These are phyloP conservation scores for Orbilia blumenaviensis DNA, from an alignment of 2,329 filamentous ascomycete genomes.

Conservation along the genomic window DNA sequence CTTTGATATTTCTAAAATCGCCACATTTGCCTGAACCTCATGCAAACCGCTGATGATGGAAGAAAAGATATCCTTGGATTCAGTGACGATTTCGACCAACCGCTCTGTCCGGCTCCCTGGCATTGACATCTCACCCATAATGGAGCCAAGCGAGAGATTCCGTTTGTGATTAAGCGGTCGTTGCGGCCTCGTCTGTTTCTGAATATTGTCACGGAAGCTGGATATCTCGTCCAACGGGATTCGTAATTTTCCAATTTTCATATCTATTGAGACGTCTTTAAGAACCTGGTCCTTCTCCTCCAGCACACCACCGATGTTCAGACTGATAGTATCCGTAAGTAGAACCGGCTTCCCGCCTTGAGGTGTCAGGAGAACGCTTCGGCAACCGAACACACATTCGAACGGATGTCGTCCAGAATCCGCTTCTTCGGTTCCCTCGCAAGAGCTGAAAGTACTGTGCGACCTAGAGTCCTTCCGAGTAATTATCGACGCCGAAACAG, in stretches of 20 bases:
- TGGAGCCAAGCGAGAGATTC: conserved; percentile 71
- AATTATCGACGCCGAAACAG: conserved; percentile 85
- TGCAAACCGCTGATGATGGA: conserved; percentile 92
- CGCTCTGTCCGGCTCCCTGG: conserved; percentile 74
- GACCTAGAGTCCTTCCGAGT: conserved; percentile 89
- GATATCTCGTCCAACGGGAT: conserved; percentile 87
- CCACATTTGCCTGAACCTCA: conserved; percentile 93
- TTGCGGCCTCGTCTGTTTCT: conserved; percentile 54
- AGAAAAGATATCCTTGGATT: conserved; percentile 89
- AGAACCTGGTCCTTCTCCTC: conserved; percentile 86
- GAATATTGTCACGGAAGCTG: conserved; percentile 64
- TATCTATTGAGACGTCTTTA: conserved; percentile 84
- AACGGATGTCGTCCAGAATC: conserved; percentile 71
- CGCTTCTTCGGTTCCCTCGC: conserved; percentile 63
- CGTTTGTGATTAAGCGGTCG: conserved; percentile 25
- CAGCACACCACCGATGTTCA: conserved; percentile 91
- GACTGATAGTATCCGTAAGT: conserved; percentile 82
- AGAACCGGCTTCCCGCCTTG: conserved; percentile 83
- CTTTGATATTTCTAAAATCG: conserved; percentile 87
- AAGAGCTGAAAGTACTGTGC: conserved; percentile 85
- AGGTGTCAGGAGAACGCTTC: conserved; percentile 87
- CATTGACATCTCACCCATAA: conserved; percentile 77
- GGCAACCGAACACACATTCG: conserved; percentile 89
- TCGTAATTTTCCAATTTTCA: conserved; percentile 90
- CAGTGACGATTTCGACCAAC: conserved; percentile 83